A percentile compares a stretch with the other conserved stretches of the same genome.
Evolutionary conservation across 306 rosid species (phyloP).

Genomic region (Leucaena leucocephala): DNA sequence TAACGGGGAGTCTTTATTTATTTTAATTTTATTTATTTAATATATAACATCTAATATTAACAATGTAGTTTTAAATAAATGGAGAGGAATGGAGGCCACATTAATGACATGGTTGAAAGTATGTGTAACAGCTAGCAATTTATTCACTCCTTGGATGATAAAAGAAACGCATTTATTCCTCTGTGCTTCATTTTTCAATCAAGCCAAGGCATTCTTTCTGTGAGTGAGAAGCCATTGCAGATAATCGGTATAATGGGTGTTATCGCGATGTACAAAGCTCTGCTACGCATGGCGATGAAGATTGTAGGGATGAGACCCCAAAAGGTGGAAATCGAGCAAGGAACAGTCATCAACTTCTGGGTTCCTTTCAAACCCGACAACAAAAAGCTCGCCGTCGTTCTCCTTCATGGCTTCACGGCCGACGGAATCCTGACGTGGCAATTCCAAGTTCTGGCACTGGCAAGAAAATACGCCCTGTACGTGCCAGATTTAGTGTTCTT

Average conservation of each 20-base stretch:
- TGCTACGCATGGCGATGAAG: background rate
- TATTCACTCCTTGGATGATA: no score
- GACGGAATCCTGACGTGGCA: constrained; percentile 6
- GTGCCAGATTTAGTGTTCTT: background rate
- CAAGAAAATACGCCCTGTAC: background rate
- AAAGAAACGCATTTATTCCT: no score
- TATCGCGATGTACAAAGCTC: background rate
- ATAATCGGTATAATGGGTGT: background rate
- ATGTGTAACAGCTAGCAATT: no score
- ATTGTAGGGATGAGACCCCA: background rate
- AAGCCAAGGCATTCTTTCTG: background rate
- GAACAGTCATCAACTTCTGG: constrained; percentile 1
- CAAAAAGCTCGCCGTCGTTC: background rate
- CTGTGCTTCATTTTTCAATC: background rate
- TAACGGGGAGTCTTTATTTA: no score
- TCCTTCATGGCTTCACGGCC: background rate
- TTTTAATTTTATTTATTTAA: no score
- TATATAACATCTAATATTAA: no score
- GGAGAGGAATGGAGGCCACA: no score
- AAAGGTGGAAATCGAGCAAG: constrained; percentile 5
- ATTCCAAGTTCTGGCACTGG: background rate
- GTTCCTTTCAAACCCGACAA: background rate
- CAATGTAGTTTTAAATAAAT: no score
- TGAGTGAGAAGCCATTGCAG: background rate
- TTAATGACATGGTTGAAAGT: no score